A percentile compares a stretch with the other conserved stretches of the same genome.
These are phyloP conservation scores for Yamadazyma trypodendri DNA, from an alignment of 1,139 yeast species.

Conservation along the genomic window DNA sequence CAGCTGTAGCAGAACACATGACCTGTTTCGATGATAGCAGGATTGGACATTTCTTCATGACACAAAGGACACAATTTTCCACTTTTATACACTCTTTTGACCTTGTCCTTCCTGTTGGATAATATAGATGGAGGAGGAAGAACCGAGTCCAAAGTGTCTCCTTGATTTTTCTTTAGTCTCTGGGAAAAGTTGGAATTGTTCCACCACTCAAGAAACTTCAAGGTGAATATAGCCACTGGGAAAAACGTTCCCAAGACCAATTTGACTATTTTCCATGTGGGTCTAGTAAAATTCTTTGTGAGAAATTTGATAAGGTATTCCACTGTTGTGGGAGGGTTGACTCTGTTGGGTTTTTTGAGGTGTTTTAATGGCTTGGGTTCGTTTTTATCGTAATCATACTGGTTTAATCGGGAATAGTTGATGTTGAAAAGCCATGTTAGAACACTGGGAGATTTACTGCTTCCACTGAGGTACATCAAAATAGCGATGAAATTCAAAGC, in stretches of 20 bases:
- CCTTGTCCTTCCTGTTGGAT: conserved; percentile 12
- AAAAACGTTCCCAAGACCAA: conserved; percentile 55
- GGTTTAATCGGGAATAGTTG: conserved; percentile 67
- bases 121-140: conserved; percentile 54
- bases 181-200: conserved; percentile 72
- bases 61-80: conserved; percentile 71
- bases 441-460: conserved; percentile 61
- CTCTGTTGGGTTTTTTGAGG: conserved; percentile 25
- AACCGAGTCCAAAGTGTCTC: conserved; percentile 47
- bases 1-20: conserved; percentile 89
- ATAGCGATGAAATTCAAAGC: conserved; percentile 59
- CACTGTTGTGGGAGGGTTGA: conserved; percentile 54
- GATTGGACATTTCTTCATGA: conserved; percentile 60
- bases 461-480: conserved; percentile 67
- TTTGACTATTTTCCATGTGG: conserved; percentile 39
- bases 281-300: conserved; percentile 33
- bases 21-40: conserved; percentile 90
- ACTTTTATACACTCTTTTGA: conserved; percentile 26
- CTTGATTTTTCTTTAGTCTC: conserved; percentile 54
- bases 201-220: conserved; percentile 97
- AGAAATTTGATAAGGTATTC: conserved; percentile 38
- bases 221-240: conserved; percentile 80
- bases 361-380: conserved; percentile 26
- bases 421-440: conserved; percentile 63
- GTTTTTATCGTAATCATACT: conserved; percentile 57